Evolutionary conservation across 495 filamentous ascomycete genomes (phyloP).

Genomic region (Xylaria scruposa): DNA sequence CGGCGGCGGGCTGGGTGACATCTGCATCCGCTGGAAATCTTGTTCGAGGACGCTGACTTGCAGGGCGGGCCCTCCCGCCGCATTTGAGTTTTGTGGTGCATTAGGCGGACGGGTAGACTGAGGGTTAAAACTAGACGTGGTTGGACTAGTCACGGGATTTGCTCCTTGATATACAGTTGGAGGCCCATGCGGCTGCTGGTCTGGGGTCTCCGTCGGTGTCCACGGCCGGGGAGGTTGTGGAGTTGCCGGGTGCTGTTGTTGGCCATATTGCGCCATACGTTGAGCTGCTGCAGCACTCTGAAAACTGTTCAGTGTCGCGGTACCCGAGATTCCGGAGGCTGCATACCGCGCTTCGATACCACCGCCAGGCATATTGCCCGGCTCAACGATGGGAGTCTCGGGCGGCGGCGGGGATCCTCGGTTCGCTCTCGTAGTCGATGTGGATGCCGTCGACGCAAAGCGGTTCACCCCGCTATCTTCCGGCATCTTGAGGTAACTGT

Average conservation of each 20-base stretch:
- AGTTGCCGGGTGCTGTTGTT: slow-evolving; percentile 36
- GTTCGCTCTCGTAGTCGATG: slow-evolving; percentile 88
- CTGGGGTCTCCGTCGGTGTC: slow-evolving; percentile 94
- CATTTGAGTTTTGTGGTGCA: slow-evolving; percentile 31
- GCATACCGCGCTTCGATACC: slow-evolving; percentile 91
- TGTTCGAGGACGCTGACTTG: slow-evolving; percentile 76
- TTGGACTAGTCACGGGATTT: slow-evolving; percentile 55
- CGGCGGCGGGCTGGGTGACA: slow-evolving; percentile 84
- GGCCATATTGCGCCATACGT: slow-evolving; percentile 73
- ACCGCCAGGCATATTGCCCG: slow-evolving; percentile 69
- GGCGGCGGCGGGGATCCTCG: slow-evolving; percentile 94
- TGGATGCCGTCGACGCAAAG: slow-evolving; percentile 86
- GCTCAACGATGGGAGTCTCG: slow-evolving; percentile 87
- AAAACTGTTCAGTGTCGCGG: slow-evolving; percentile 76
- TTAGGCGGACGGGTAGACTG: slow-evolving; percentile 37
- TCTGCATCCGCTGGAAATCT: slow-evolving; percentile 86
- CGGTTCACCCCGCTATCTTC: slow-evolving; percentile 69
- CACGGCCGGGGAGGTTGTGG: slow-evolving; percentile 74
- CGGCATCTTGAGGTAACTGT: slow-evolving; percentile 40
- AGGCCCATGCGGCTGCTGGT: slow-evolving; percentile 86
- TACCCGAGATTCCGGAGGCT: slow-evolving; percentile 85
- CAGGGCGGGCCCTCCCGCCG: slow-evolving; percentile 35
- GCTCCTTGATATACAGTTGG: slow-evolving; percentile 91
- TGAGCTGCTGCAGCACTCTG: slow-evolving; percentile 86
- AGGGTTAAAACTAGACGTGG: slow-evolving; percentile 40